Base-by-base conservation (phyloP, 139 green algal species). In the Chlamydomonas eustigma region DNA sequence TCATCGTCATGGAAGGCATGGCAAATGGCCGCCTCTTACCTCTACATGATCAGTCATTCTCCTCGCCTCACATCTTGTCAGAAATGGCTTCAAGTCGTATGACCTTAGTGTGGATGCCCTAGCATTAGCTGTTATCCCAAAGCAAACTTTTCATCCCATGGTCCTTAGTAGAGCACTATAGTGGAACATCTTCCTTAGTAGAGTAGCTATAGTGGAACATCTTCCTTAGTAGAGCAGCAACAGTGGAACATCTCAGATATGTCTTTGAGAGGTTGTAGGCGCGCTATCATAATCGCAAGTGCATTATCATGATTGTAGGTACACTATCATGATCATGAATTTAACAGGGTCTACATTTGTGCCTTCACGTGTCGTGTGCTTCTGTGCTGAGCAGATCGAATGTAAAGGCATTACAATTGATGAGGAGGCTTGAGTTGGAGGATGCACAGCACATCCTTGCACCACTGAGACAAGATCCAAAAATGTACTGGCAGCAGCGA, bases 1-100 rank as follows among this genome's bases (percentile, higher is more conserved):
- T 91, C 2, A 88, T 91, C 35, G 64, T 91, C 24, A 91, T 90
- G 76, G 87, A 91, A 69, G 87, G 71, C 0, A 80, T 91, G 50
- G 84, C 84, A 25, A 91, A 91, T 75, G 87, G 87, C 1, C 76
- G 87, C 3, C 65, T 89, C 1, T 75, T 77, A 32, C 24, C 6
- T 8, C 58, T 37, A n/a, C n/a, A n/a, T n/a, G n/a, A n/a, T n/a
- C n/a, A n/a, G n/a, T n/a, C n/a, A n/a, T n/a, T n/a, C n/a, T n/a
- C n/a, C n/a, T n/a, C n/a, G n/a, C n/a, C n/a, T n/a, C n/a, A n/a
- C n/a, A n/a, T n/a, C n/a, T n/a, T n/a, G n/a, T n/a, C n/a, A n/a
- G n/a, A n/a, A n/a, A n/a, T n/a, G n/a, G n/a, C n/a, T n/a, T n/a
- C n/a, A n/a, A n/a, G n/a, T n/a, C n/a, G 22, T 64, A 74, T 4